Base-by-base conservation (phyloP, 129 eudicot species). In the Scalesia atractyloides region DNA sequence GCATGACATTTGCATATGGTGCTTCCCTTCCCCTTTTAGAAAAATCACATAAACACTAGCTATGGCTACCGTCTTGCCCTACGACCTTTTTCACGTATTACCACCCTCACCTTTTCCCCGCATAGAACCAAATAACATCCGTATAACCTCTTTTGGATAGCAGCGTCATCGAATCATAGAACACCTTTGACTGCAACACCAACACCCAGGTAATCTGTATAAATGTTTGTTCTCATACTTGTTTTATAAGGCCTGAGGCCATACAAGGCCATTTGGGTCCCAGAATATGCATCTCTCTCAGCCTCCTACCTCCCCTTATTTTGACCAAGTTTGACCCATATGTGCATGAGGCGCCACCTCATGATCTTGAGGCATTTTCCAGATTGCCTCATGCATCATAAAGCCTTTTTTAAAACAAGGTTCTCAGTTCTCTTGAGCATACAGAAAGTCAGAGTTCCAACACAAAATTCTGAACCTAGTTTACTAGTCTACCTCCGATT, bases 111-210 rank as follows among this genome's bases (percentile, higher is more conserved):
- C 34, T 56, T 56, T 20, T 19, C 10, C 62, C 62, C 0, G n/a
- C 10, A 9, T 19, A 56, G 33, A 56, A 22, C 20, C 34, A 24
- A 11, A 13, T 24, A 37, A 22, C 37, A 54, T 54, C 30, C 18
- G 11, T 54, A 0, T 1, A 5, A 24, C 12, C 33, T 18, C 64
- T 58, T 4, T 16, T 12, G 17, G 8, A 58, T 24, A 17, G 14
- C 13, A 3, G 61, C 61, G 19, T 54, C 61, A 19, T 19, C 14
- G 33, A 54, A 54, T 54, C 15, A 15, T 54, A 30, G 22, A 54
- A 54, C 61, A 9, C 34, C 61, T 54, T 57, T 57, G 16, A 57
- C 22, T n/a, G 64, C 36, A 12, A n/a, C 64, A 57, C 20, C 64
- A 52, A 52, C 10, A 56, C 22, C 62, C 62, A 19, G 34, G 62